Evolutionary conservation across 2,329 filamentous ascomycete species (phyloP).

Genomic region (Macroventuria anomochaeta): DNA sequence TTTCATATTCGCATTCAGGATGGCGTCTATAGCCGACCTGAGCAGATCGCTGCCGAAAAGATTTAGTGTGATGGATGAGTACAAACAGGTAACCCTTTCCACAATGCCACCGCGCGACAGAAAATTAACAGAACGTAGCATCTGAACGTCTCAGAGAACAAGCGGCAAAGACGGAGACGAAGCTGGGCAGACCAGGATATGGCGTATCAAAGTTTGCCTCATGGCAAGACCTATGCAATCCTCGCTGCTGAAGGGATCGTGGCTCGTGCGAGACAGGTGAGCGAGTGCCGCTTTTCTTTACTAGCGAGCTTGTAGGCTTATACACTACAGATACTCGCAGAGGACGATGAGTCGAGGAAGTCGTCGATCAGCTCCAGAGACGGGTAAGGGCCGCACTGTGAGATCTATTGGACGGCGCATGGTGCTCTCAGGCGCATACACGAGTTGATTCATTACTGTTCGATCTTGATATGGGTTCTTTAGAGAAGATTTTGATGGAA

Average conservation of each 20-base stretch:
- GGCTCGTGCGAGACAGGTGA: slow-evolving; percentile 8
- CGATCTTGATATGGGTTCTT: no score
- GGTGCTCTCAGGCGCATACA: not conserved
- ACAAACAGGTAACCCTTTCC: slow-evolving; percentile 6
- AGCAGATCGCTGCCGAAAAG: slow-evolving; percentile 4
- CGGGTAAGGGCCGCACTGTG: not conserved
- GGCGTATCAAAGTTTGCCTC: slow-evolving; percentile 10
- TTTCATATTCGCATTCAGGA: not conserved
- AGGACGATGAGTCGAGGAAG: slow-evolving; percentile 4
- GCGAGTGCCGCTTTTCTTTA: no score
- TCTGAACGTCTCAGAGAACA: slow-evolving; percentile 7
- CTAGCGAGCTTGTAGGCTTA: not conserved
- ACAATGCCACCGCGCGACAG: no score
- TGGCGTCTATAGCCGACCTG: not conserved
- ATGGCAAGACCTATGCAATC: slow-evolving; percentile 13
- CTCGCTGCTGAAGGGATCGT: slow-evolving; percentile 14
- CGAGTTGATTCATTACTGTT: not conserved
- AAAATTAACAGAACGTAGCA: not conserved
- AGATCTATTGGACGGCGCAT: no score
- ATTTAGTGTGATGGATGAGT: slow-evolving; percentile 13
- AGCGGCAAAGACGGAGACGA: slow-evolving; percentile 2
- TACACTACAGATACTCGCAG: not conserved
- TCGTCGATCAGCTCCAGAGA: slow-evolving; percentile 5
- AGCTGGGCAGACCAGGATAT: slow-evolving; percentile 16
- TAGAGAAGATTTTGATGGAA: no score